Conservation (phyloP, 2,329 filamentous ascomycete species). For the Neopestalotiopsis sp. region DNA sequence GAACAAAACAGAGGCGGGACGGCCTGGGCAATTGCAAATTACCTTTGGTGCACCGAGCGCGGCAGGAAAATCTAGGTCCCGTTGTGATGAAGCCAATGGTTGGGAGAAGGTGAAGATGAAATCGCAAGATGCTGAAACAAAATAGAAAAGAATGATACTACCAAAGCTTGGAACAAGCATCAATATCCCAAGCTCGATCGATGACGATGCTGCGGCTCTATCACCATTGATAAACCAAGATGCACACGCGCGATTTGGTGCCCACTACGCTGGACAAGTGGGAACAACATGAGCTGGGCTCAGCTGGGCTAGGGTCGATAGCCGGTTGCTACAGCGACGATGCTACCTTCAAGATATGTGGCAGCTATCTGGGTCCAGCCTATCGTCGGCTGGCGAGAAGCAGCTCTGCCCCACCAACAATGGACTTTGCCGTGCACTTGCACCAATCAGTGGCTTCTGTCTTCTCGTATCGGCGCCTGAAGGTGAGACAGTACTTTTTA, state of each 20-base stretch:
- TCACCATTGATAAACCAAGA: background rate
- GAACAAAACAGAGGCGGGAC: background rate
- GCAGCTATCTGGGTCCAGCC: slow-evolving; percentile 1
- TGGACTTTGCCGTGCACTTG: background rate
- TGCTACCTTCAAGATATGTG: background rate
- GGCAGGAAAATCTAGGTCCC: background rate
- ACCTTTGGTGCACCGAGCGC: background rate
- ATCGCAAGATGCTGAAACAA: background rate
- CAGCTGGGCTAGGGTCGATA: background rate
- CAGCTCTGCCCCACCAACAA: background rate
- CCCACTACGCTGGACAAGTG: background rate
- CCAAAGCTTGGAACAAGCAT: background rate
- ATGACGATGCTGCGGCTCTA: slow-evolving; percentile 15
- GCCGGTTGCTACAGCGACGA: slow-evolving; percentile 13
- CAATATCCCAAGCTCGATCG: background rate
- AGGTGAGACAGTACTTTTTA: background rate
- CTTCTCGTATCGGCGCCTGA: background rate
- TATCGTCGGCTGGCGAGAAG: background rate
- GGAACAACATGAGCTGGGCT: slow-evolving; percentile 10
- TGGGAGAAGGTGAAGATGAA: background rate
- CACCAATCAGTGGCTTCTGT: background rate
- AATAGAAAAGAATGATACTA: background rate
- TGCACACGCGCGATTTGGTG: slow-evolving; percentile 16
- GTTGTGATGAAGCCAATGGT: background rate
- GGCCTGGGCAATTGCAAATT: background rate